These are phyloP conservation scores for Colletotrichum endophyticum DNA, from an alignment of 2,329 filamentous ascomycete species.

Conservation along the genomic window DNA sequence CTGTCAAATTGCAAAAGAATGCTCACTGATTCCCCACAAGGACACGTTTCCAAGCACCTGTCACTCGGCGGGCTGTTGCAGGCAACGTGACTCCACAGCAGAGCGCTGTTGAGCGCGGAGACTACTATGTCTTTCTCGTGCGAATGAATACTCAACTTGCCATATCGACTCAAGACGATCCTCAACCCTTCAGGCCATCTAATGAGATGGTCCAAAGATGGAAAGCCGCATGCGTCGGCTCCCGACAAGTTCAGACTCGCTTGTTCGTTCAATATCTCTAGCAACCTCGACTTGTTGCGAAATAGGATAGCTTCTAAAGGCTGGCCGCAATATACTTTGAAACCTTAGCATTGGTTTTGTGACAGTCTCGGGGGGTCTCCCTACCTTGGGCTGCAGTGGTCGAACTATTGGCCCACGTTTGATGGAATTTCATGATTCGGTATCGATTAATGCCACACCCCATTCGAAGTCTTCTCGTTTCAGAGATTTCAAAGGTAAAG, in stretches of 20 bases:
- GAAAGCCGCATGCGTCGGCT: background rate
- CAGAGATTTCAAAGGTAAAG: too few relatives aligned
- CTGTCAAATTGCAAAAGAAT: background rate
- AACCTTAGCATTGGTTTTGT: background rate
- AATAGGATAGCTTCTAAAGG: fast-evolving
- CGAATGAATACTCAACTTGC: background rate
- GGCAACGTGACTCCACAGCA: fast-evolving
- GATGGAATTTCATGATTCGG: background rate
- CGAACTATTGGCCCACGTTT: background rate
- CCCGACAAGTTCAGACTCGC: background rate
- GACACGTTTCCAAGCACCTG: background rate
- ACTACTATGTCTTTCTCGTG: background rate
- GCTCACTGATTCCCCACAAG: background rate
- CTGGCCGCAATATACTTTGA: background rate
- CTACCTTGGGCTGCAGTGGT: background rate
- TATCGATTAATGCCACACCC: too few relatives aligned
- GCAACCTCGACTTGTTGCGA: background rate
- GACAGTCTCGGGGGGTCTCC: fast-evolving
- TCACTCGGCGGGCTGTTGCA: fast-evolving
- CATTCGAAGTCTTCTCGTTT: too few relatives aligned
- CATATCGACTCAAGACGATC: background rate
- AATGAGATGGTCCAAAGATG: background rate
- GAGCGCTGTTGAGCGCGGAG: background rate
- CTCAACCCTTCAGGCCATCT: background rate
- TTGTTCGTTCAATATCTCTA: fast-evolving